phyloP scores from a whole-genome alignment of 345 rosid species.

The Eucalyptus leucophloia region DNA sequence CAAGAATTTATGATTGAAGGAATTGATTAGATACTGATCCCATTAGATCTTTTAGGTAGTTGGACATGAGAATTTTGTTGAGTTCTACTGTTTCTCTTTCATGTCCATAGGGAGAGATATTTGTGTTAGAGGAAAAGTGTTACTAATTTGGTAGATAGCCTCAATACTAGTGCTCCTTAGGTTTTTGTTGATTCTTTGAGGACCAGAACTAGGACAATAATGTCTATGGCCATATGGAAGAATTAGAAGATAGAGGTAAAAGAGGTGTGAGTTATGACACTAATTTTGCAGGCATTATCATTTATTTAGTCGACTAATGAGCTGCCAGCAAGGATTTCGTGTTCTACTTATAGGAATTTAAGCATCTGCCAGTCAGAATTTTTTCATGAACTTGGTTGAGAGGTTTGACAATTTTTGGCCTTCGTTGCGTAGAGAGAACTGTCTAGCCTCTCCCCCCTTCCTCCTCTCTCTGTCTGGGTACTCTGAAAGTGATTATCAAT shows the following conservation, averaged over 20 bases:
- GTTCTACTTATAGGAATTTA: neutral
- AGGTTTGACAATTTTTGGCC: neutral
- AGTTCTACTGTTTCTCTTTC: neutral
- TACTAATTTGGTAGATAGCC: neutral
- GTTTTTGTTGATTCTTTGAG: neutral
- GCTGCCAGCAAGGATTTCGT: neutral
- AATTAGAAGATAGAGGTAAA: neutral
- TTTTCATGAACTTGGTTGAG: neutral
- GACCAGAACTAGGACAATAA: neutral
- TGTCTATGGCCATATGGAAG: neutral
- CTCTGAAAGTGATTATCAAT: neutral
- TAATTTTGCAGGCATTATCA: neutral
- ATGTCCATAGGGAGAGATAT: neutral
- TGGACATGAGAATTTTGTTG: neutral
- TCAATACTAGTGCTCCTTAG: neutral
- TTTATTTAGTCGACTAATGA: neutral
- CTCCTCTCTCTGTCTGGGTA: neutral
- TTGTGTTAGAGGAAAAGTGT: neutral
- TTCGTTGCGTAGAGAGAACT: neutral
- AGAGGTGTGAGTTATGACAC: neutral
- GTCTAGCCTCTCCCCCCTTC: neutral
- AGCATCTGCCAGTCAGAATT: neutral
- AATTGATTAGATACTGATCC: neutral
- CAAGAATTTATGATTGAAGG: neutral
- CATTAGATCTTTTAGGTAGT: neutral